phyloP scores from a whole-genome alignment of 495 filamentous ascomycete genomes.

The Xylaria curta region DNA sequence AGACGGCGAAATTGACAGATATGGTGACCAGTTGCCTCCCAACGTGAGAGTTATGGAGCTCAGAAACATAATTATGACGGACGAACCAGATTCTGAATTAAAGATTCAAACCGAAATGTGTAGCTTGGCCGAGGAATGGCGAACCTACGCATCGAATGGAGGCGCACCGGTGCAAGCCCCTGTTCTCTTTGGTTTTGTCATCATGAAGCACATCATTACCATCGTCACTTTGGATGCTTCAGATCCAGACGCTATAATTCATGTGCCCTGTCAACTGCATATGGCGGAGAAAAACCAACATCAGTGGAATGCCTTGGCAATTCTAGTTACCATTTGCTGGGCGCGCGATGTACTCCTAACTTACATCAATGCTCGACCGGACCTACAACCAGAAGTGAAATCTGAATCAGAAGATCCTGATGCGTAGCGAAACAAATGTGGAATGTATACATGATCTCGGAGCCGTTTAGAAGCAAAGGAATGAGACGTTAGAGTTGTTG shows the following conservation, averaged over 20 bases:
- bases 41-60: constrained; percentile 33
- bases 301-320: constrained; percentile 42
- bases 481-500: not conserved
- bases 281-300: constrained; percentile 38
- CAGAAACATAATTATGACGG: constrained; percentile 6
- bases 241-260: constrained; percentile 31
- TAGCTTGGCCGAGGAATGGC: constrained; percentile 29
- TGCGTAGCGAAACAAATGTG: constrained; percentile 21
- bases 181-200: constrained; percentile 37
- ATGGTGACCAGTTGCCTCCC: constrained; percentile 19
- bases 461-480: not conserved
- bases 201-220: constrained; percentile 39
- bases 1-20: constrained; percentile 31
- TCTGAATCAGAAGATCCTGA: constrained; percentile 36
- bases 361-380: constrained; percentile 19
- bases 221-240: constrained; percentile 38
- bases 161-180: constrained; percentile 23
- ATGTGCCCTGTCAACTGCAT: constrained; percentile 37
- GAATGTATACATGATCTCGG: not conserved
- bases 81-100: constrained; percentile 26
- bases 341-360: constrained; percentile 34
- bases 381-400: constrained; percentile 14
- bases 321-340: constrained; percentile 42
- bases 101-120: constrained; percentile 32
- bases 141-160: not conserved